Conservation (phyloP, 768 basidiomycete species). For the Scleroderma citrinum region DNA sequence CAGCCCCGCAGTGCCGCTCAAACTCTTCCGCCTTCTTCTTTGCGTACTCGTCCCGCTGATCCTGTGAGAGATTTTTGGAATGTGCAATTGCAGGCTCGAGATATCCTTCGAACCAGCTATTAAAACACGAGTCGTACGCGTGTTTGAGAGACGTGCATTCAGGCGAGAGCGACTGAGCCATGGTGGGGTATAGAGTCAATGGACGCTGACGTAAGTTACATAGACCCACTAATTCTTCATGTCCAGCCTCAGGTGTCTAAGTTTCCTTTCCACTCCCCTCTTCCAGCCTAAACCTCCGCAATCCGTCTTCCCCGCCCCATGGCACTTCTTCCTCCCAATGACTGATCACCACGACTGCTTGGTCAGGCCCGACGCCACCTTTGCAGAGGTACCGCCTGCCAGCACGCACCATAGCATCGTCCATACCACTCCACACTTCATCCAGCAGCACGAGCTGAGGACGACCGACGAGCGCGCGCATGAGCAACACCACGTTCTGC, state of each 20-base stretch:
- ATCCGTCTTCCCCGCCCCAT: slow-evolving; percentile 56
- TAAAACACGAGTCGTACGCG: slow-evolving; percentile 91
- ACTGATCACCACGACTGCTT: slow-evolving; percentile 81
- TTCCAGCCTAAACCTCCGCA: slow-evolving; percentile 69
- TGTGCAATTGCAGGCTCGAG: slow-evolving; percentile 68
- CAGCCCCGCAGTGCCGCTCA: slow-evolving; percentile 73
- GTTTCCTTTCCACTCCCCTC: slow-evolving; percentile 59
- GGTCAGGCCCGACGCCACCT: slow-evolving; percentile 44
- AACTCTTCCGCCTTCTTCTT: slow-evolving; percentile 84
- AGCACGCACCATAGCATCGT: slow-evolving; percentile 62
- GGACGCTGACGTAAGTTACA: too few species aligned
- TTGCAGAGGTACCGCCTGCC: slow-evolving; percentile 58
- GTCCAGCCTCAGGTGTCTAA: too few species aligned
- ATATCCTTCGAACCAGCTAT: slow-evolving; percentile 96
- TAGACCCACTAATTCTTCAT: too few species aligned
- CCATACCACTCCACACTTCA: slow-evolving; percentile 94
- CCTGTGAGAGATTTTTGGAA: slow-evolving; percentile 32
- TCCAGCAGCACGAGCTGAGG: slow-evolving; percentile 80
- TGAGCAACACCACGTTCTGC: slow-evolving; percentile 76
- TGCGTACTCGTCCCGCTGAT: slow-evolving; percentile 54
- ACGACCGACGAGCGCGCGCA: slow-evolving; percentile 75
- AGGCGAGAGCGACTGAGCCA: slow-evolving; percentile 77
- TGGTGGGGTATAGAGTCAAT: too few species aligned
- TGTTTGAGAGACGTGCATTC: slow-evolving; percentile 89
- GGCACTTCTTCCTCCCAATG: slow-evolving; percentile 94